Conservation (phyloP, 495 filamentous ascomycete species). For the Lasiosphaeriaceae sp. region DNA sequence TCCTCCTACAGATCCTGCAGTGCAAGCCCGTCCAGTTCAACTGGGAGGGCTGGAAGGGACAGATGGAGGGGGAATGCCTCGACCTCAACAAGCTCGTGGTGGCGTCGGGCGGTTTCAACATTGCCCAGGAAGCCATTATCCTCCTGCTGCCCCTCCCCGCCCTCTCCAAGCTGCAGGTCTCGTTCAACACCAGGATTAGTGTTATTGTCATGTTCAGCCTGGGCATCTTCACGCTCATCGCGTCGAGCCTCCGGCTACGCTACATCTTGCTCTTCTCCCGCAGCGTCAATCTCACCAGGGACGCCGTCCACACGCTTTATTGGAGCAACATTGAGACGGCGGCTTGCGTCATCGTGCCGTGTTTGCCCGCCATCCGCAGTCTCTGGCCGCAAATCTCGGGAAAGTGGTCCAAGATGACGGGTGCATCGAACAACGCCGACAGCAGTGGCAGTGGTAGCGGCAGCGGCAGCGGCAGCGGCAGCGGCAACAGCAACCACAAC, state of each 20-base stretch:
- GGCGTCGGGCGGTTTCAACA: neutral
- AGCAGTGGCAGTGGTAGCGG: no score
- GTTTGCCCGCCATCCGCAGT: neutral
- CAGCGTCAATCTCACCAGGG: neutral
- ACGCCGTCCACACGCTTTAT: neutral
- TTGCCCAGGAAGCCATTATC: neutral
- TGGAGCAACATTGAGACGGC: neutral
- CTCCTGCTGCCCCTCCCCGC: neutral
- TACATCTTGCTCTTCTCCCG: neutral
- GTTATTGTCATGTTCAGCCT: neutral
- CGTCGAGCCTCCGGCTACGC: neutral
- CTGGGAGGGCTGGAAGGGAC: neutral
- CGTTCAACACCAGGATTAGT: neutral
- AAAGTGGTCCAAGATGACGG: no score
- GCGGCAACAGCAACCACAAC: no score
- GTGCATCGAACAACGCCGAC: no score
- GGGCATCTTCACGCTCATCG: neutral
- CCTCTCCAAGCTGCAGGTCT: neutral
- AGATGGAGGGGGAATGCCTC: neutral
- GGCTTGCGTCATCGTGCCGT: neutral
- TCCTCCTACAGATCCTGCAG: neutral
- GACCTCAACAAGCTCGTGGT: neutral
- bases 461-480: no score
- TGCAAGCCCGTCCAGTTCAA: neutral
- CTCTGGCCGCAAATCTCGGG: no score